Conservation (phyloP, 2,329 filamentous ascomycete genomes). For the Chaetomium globosum region DNA sequence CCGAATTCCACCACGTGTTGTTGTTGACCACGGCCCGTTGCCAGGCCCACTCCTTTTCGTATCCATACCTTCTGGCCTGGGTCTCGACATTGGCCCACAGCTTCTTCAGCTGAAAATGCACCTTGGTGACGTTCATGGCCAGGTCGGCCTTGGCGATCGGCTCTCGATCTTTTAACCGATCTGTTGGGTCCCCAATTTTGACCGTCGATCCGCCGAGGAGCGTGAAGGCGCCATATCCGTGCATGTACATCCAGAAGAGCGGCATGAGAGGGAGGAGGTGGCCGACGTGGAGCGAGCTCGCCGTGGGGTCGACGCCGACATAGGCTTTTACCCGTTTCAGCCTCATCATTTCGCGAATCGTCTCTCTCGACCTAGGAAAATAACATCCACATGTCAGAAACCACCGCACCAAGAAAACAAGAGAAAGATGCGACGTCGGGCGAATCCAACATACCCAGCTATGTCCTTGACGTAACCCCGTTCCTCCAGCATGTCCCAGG, state of each 20-base stretch:
- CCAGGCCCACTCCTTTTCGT: constrained; percentile 65
- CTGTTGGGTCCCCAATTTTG: constrained; percentile 77
- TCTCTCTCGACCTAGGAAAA: constrained; percentile 47
- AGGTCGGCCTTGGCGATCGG: constrained; percentile 55
- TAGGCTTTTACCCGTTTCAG: constrained; percentile 71
- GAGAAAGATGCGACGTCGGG: too few species aligned
- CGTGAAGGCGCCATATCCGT: constrained; percentile 69
- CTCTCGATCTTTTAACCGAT: constrained; percentile 64
- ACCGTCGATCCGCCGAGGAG: constrained; percentile 75
- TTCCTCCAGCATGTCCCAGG: constrained; percentile 69
- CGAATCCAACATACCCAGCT: constrained; percentile 61
- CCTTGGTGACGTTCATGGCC: constrained; percentile 66
- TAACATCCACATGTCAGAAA: constrained; percentile 16
- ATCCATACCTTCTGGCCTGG: constrained; percentile 67
- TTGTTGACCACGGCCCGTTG: constrained; percentile 76
- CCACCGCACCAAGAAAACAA: neutral
- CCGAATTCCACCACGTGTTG: constrained; percentile 74
- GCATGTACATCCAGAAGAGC: constrained; percentile 79
- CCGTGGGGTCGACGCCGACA: constrained; percentile 81
- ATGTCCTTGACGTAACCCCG: constrained; percentile 74
- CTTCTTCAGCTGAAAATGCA: constrained; percentile 69
- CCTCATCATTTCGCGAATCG: constrained; percentile 64
- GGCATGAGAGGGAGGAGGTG: constrained; percentile 82
- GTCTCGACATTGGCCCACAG: constrained; percentile 74
- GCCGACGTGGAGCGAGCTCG: constrained; percentile 76